Conservation (phyloP, 495 filamentous ascomycete genomes). For the Aspergillus sclerotiicarbonarius region DNA sequence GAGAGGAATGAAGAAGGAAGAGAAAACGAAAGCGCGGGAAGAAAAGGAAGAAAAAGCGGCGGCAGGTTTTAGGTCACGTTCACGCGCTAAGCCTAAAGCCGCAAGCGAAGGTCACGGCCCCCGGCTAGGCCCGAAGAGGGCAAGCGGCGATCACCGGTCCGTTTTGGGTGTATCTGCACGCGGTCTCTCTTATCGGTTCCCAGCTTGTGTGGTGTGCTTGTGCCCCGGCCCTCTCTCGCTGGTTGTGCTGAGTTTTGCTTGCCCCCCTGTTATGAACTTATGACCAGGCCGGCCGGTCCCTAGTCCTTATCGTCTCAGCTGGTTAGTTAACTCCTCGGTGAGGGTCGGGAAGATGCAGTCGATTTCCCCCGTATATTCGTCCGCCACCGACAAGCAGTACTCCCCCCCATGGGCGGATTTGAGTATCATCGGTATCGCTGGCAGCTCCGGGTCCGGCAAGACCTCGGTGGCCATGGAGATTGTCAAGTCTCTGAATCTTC, state of each 20-base stretch:
- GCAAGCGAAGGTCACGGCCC: conserved; percentile 30
- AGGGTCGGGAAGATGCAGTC: conserved; percentile 38
- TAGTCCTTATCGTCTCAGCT: conserved; percentile 3
- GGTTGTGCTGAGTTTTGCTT: not conserved
- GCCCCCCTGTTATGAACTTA: too few relatives aligned
- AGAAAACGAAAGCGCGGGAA: conserved; percentile 17
- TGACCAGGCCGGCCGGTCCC: not conserved
- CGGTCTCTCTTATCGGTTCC: not conserved
- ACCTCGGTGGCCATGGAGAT: conserved; percentile 93
- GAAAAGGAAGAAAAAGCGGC: conserved; percentile 11
- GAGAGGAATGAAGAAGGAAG: conserved; percentile 22
- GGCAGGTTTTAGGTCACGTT: conserved; percentile 19
- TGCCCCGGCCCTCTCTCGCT: not conserved
- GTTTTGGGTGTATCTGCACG: not conserved
- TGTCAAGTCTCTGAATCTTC: conserved; percentile 81
- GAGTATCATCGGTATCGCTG: conserved; percentile 93
- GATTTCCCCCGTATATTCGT: conserved; percentile 43
- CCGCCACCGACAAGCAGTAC: conserved; percentile 58
- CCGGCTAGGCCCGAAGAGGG: conserved; percentile 19
- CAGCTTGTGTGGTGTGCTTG: not conserved
- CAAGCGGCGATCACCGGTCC: conserved; percentile 14
- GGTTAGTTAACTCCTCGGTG: conserved; percentile 7
- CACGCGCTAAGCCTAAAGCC: conserved; percentile 1
- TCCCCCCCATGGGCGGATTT: conserved; percentile 91
- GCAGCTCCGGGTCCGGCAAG: conserved; percentile 94